Conservation (phyloP, 306 rosid genomes). For the Quercus mongolica region DNA sequence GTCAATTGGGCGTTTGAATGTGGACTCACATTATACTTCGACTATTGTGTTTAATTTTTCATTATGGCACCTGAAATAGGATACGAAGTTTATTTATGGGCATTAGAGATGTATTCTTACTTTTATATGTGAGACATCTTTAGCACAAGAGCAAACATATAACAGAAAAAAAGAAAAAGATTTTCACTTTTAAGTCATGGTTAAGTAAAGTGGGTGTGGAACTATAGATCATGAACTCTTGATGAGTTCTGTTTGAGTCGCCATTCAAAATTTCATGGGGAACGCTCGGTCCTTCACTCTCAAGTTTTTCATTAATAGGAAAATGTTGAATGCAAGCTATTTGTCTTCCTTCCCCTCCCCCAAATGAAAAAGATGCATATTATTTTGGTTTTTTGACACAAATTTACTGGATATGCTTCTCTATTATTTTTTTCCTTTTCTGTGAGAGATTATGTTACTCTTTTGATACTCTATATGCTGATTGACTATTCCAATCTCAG, state of each 20-base stretch:
- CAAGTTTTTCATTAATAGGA: not conserved
- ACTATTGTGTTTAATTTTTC: not conserved
- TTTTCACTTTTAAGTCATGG: not conserved
- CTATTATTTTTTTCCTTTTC: not conserved
- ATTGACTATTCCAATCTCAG: conserved; percentile 34
- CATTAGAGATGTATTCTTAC: not conserved
- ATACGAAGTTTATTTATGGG: not conserved
- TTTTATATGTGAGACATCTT: not conserved
- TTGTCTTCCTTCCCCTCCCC: not conserved
- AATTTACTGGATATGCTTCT: not conserved
- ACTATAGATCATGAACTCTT: not conserved
- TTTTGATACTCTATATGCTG: not conserved
- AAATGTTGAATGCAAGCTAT: not conserved
- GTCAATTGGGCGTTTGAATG: not conserved
- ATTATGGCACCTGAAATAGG: not conserved
- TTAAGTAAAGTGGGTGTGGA: not conserved
- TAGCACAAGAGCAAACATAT: not conserved
- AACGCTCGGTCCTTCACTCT: not conserved
- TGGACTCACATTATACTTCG: not conserved
- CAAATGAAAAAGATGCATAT: not conserved
- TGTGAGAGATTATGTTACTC: not conserved
- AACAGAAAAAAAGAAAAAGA: not conserved
- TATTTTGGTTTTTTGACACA: not conserved
- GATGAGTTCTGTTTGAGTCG: not conserved
- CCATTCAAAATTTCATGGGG: not conserved